A percentile compares a stretch with the other conserved stretches of the same genome.
Conservation (phyloP, 2,329 filamentous ascomycete species). For the Fusarium buharicum region DNA sequence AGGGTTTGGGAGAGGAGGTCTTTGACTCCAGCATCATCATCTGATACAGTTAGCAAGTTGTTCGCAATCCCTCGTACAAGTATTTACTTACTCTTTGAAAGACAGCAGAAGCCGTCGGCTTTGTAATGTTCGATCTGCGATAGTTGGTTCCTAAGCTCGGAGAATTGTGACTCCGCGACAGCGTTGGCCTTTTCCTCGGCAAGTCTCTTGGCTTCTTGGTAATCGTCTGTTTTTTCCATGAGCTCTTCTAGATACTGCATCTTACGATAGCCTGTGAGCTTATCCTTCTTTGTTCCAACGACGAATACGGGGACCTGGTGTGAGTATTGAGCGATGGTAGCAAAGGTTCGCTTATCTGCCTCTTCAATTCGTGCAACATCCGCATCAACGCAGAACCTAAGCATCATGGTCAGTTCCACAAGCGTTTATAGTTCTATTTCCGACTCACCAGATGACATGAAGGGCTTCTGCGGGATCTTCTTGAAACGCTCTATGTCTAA, state of each 20-base stretch:
- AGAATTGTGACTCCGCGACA: constrained; percentile 39
- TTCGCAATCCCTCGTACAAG: fast-evolving
- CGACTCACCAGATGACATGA: constrained; percentile 38
- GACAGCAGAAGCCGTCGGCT: constrained; percentile 41
- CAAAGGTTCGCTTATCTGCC: constrained; percentile 43
- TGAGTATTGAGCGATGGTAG: constrained; percentile 43
- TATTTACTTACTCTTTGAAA: constrained; percentile 35
- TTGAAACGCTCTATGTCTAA: constrained; percentile 41
- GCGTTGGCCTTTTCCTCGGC: constrained; percentile 38
- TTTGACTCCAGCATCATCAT: constrained; percentile 39
- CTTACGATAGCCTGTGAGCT: constrained; percentile 38
- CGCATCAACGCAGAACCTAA: constrained; percentile 42
- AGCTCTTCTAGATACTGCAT: constrained; percentile 36
- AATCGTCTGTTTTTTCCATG: constrained; percentile 43
- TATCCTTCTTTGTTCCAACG: constrained; percentile 43
- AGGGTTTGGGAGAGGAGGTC: constrained; percentile 44
- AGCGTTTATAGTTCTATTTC: fast-evolving
- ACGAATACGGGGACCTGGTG: constrained; percentile 44
- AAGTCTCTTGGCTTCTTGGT: constrained; percentile 39
- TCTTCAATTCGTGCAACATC: constrained; percentile 44
- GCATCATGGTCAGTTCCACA: not conserved
- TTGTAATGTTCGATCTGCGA: constrained; percentile 45
- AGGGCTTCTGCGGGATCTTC: constrained; percentile 41
- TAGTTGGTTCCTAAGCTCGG: constrained; percentile 37
- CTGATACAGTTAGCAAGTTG: not conserved